Evolutionary conservation across 139 green algal genomes (phyloP), one percentile per base, ranked within the genome.

Genomic region (Chlorella sp.): DNA sequence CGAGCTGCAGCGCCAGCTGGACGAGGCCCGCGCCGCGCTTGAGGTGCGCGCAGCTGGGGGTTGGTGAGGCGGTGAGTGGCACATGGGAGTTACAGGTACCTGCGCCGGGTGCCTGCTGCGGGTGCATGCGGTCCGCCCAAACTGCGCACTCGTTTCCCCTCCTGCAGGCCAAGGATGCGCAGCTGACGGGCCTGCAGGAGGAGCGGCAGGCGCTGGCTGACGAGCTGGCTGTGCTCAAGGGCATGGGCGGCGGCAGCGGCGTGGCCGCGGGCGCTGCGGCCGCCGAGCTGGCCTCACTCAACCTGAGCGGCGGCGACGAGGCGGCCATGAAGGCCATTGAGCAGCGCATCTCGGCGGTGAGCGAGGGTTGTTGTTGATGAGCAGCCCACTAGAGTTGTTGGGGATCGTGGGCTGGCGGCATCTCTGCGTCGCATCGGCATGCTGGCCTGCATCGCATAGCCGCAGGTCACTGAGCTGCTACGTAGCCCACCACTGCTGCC

Each of bases 1-100:
- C 40, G 89, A 95, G 85, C 93, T 98, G 88, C 93, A 97, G 85
- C 88, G 92, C 64, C 90, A 93, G 83, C 88, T 98, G 81, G 92
- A 96, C 77, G 92, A 95, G 22, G 89, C 92, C 5, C 82, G 51
- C 41, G 85, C 84, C 76, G 81, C 60, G 34, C 81, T 92, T 62
- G 88, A 90, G 85, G 46, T 54, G 8, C 46, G 46, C 46, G 46
- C 46, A 54, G 46, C 46, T 54, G 46, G 46, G 46, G 7, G 46
- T 54, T 7, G 46, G n/a, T n/a, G n/a, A n/a, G n/a, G n/a, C n/a
- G n/a, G n/a, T n/a, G n/a, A n/a, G n/a, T n/a, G n/a, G n/a, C n/a
- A n/a, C n/a, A n/a, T n/a, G n/a, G n/a, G n/a, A n/a, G n/a, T n/a
- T n/a, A n/a, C n/a, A n/a, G n/a, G n/a, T n/a, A n/a, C n/a, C n/a